These are phyloP conservation scores for Monascus purpureus DNA, from an alignment of 495 filamentous ascomycete genomes.

Conservation along the genomic window DNA sequence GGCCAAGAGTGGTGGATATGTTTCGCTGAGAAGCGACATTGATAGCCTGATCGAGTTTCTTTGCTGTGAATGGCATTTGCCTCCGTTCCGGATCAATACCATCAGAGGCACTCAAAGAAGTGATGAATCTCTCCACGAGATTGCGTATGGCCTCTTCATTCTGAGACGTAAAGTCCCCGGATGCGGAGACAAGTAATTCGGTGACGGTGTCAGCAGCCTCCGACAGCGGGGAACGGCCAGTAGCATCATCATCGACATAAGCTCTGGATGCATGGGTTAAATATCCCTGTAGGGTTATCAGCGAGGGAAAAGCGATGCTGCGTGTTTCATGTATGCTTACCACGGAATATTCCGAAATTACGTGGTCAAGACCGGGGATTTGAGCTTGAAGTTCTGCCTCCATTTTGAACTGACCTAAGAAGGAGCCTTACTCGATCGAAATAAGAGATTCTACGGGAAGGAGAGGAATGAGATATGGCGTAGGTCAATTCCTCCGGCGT, in stretches of 20 bases:
- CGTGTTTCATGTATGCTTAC: constrained; percentile 17
- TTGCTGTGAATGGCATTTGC: constrained; percentile 60
- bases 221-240: constrained; percentile 54
- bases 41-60: constrained; percentile 84
- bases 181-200: constrained; percentile 78
- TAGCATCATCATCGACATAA: constrained; percentile 64
- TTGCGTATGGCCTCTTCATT: constrained; percentile 66
- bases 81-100: constrained; percentile 54
- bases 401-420: no score
- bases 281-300: constrained; percentile 46
- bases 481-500: no score
- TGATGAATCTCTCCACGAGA: constrained; percentile 83
- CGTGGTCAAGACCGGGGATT: constrained; percentile 78
- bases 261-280: constrained; percentile 80
- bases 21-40: constrained; percentile 88
- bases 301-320: constrained; percentile 1
- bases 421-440: background rate
- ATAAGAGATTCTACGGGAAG: no score
- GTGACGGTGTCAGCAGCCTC: constrained; percentile 79
- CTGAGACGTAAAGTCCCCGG: constrained; percentile 55
- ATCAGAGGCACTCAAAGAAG: constrained; percentile 59
- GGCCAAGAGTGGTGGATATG: constrained; percentile 85
- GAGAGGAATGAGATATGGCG: no score
- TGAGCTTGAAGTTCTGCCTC: constrained; percentile 79
- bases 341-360: constrained; percentile 84